Percentiles rank a stretch among this genome's conserved stretches.
These are phyloP conservation scores for Tuber microsphaerosporum DNA, from an alignment of 495 filamentous ascomycete species.

Conservation along the genomic window DNA sequence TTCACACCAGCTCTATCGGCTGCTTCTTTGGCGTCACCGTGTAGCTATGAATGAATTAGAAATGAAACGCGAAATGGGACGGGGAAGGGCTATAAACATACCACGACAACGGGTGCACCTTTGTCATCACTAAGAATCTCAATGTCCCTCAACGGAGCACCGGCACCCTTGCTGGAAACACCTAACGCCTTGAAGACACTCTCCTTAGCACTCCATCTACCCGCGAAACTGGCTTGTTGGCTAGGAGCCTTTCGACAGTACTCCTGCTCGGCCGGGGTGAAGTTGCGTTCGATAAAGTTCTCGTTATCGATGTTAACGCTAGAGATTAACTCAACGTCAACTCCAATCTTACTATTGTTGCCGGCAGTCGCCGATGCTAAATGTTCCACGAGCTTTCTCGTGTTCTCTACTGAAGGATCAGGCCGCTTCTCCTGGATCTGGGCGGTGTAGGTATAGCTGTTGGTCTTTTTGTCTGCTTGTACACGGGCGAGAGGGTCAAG, in stretches of 20 bases:
- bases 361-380: conserved; percentile 63
- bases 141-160: conserved; percentile 86
- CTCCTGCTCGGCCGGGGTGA: conserved; percentile 69
- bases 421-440: conserved; percentile 54
- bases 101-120: conserved; percentile 74
- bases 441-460: conserved; percentile 63
- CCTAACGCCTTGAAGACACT: conserved; percentile 97
- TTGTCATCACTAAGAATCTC: conserved; percentile 75
- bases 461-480: conserved; percentile 70
- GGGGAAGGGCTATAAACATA: conserved; percentile 46
- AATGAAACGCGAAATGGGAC: conserved; percentile 14
- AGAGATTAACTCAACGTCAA: conserved; percentile 80
- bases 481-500: conserved; percentile 94
- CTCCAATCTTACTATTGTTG: conserved; percentile 74
- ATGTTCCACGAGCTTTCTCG: conserved; percentile 69
- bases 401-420: conserved; percentile 53
- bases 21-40: conserved; percentile 71
- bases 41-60: conserved; percentile 57
- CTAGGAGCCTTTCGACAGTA: conserved; percentile 74
- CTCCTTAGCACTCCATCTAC: conserved; percentile 94
- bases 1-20: conserved; percentile 80
- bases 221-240: conserved; percentile 79
- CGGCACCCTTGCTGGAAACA: conserved; percentile 76
- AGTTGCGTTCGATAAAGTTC: conserved; percentile 91
- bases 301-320: conserved; percentile 86